Base-by-base conservation (phyloP, 2,329 filamentous ascomycete genomes). In the Sporothrix protearum region DNA sequence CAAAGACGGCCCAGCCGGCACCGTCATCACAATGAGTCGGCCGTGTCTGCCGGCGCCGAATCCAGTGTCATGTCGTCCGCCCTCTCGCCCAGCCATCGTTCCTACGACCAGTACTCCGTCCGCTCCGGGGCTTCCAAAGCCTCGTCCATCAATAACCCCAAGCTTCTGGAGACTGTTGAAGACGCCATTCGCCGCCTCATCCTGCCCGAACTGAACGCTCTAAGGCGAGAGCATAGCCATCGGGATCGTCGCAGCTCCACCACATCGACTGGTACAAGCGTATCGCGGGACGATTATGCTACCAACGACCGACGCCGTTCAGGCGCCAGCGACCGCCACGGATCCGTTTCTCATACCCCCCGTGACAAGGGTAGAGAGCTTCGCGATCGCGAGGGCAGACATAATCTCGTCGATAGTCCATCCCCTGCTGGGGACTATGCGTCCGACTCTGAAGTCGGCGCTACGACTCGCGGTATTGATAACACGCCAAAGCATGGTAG, bases 151-250 rank as follows among this genome's bases (percentile, higher is more conserved):
- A 97, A 96, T 81, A 97, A 97, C 77, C 94, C 94, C 0, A 96
- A 93, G 78, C 83, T 97, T 1, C 86, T 97, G 1, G 92, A 96
- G 77, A 96, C 94, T 0, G 94, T 97, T 2, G 94, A 97, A 81
- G 94, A 97, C 81, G 94, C 94, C 16, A 97, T 97, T 77, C 90
- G 93, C 74, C 88, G 94, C 66, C 85, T 97, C 67, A 97, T 97
- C 69, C 82, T 99, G 2, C 96, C 96, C 0, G 95, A 99, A 80
- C 85, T 99, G 59, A 95, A 93, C 76, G 93, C 94, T 10, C 84
- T 99, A 70, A 97, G 97, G 80, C 89, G 94, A 76, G 94, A 97
- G 78, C 92, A 95, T 79, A 94, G 92, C 79, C 91, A 91, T 74
- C 87, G 91, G 75, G 91, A 89, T 76, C 88, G 88, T 12, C 88